Base-by-base conservation (phyloP, 805 yeast genomes). In the Candida takata region DNA sequence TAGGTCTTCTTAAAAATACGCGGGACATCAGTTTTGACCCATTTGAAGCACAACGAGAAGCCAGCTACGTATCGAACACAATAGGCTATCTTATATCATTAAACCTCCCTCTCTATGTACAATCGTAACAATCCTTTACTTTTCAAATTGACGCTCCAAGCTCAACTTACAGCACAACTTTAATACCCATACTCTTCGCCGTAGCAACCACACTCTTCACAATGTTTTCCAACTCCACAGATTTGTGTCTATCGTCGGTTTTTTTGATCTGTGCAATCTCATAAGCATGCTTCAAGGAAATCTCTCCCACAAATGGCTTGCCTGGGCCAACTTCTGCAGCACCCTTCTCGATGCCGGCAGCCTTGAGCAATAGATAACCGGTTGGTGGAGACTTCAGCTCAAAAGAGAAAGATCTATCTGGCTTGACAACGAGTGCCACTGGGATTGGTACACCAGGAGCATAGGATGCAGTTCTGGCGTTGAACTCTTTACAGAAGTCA, bases 401-500 rank as follows among this genome's bases (percentile, higher is more conserved):
- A 57, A 92, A 92, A 2, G 78, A 57, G 57, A 90, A 92, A 0
- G 90, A 56, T 61, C 98, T 73, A 61, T 92, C 97, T n/a, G 97
- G 97, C 51, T 77, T 81, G 27, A 92, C 87, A 0, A 80, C 80
- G 34, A 92, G 71, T 27, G 81, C 61, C 29, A 84, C 88, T 1
- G 98, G 98, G 31, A 90, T 74, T 11, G 98, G 98, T 1, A 76
- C 75, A 29, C 95, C 97, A 12, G 94, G 86, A 35, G 72, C 72
- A 55, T 75, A 82, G 46, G 79, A 78, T 7, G 95, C 95, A 10
- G 97, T 87, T 60, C 95, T 79, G 18, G 98, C 98, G 58, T 92
- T 92, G 69, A 92, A 92, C 58, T 92, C 97, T 61, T 92, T 92
- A 65, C 97, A 90, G 54, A 92, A 92, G 61, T 92, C 98, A 54